phyloP scores from a whole-genome alignment of 192 early-diverging fungal genomes.

The Coemansia aciculifera region DNA sequence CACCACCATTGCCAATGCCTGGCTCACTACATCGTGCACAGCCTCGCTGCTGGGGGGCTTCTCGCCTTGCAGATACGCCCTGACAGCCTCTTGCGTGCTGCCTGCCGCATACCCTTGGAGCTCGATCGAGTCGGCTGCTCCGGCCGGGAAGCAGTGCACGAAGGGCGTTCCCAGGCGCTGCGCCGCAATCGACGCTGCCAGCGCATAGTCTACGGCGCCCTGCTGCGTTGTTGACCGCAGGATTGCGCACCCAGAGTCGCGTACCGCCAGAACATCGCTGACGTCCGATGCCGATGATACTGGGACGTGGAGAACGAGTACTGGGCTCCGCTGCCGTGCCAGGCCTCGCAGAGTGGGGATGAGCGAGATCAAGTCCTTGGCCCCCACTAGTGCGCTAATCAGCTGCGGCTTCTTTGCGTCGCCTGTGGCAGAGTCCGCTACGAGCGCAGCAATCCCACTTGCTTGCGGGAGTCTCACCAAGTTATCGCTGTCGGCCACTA shows the following conservation, averaged over 20 bases:
- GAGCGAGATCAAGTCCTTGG: constrained; percentile 27
- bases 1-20: constrained; percentile 28
- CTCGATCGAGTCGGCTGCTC: constrained; percentile 16
- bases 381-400: constrained; percentile 21
- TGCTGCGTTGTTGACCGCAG: constrained; percentile 75
- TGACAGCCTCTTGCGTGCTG: constrained; percentile 51
- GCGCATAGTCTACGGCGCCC: constrained; percentile 78
- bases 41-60: constrained; percentile 12
- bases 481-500: constrained; percentile 15
- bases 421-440: neutral
- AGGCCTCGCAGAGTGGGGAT: constrained; percentile 43
- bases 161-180: constrained; percentile 59
- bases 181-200: constrained; percentile 76
- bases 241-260: constrained; percentile 76
- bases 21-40: constrained; percentile 11
- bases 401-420: neutral
- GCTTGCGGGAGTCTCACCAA: constrained; percentile 24
- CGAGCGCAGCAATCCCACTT: constrained; percentile 21
- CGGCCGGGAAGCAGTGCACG: constrained; percentile 63
- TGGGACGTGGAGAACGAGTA: constrained; percentile 41
- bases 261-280: constrained; percentile 69
- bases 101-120: constrained; percentile 29
- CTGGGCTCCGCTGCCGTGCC: constrained; percentile 19
- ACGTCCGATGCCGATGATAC: constrained; percentile 33
- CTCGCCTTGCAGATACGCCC: constrained; percentile 30